A percentile compares a stretch with the other conserved stretches of the same genome.
phyloP scores from a whole-genome alignment of 2,329 filamentous ascomycete genomes.

The Colletotrichum coccodes region DNA sequence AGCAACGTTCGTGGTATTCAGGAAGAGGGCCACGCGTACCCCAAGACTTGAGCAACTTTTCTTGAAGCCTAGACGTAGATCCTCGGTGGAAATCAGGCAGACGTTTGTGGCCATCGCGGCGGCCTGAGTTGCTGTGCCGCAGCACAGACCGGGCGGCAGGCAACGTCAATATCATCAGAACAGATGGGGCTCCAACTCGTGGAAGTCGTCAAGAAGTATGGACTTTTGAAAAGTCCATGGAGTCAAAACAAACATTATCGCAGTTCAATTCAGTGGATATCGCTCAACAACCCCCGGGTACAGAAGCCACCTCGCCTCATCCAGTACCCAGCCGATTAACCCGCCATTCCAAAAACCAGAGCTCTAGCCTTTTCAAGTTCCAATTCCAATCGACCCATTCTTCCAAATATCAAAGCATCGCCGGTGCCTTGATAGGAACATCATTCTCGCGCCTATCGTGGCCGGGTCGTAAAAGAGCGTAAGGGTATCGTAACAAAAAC shows the following conservation, averaged over 20 bases:
- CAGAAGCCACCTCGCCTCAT: constrained; percentile 3
- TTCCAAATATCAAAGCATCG: not conserved
- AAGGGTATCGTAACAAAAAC: constrained; percentile 11
- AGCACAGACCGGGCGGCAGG: not conserved
- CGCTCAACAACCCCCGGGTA: not conserved
- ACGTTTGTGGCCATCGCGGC: too few relatives aligned
- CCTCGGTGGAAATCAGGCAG: not conserved
- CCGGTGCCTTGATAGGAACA: not conserved
- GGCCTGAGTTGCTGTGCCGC: not conserved
- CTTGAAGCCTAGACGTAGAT: too few relatives aligned
- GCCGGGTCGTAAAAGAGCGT: constrained; percentile 18
- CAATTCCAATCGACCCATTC: not conserved
- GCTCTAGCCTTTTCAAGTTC: not conserved
- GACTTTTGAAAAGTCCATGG: not conserved
- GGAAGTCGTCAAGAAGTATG: not conserved
- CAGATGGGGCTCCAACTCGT: not conserved
- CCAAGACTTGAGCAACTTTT: too few relatives aligned
- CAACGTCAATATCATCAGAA: not conserved
- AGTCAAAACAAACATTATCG: not conserved
- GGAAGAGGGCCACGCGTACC: too few relatives aligned
- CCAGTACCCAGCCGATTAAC: not conserved
- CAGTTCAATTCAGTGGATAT: not conserved
- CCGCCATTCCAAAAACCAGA: not conserved
- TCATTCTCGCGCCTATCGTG: not conserved
- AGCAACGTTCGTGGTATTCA: too few relatives aligned